Base-by-base conservation (phyloP, 257 asterid species). In the Eustoma russellianum region DNA sequence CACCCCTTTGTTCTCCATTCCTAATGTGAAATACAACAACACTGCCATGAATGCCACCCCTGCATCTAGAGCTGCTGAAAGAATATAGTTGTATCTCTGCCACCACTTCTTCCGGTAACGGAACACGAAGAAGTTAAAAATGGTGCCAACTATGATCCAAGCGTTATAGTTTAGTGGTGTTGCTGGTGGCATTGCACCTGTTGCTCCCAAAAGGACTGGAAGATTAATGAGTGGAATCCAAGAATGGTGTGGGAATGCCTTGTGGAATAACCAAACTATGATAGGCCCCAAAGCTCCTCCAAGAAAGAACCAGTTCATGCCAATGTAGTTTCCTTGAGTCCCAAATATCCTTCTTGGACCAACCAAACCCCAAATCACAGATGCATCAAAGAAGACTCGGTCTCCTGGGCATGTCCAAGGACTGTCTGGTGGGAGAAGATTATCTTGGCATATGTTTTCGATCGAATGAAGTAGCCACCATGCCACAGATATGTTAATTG, bases 281-380 rank as follows among this genome's bases (percentile, higher is more conserved):
- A 79, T 0, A 0, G 93, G 84, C 3, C 73, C 70, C 11, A 75
- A 10, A 16, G 80, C 72, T 2, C 93, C 93, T 3, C 64, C 80
- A 1, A 82, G 70, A 33, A 82, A 82, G 75, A 74, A 82, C 86
- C 86, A 76, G 69, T 74, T 79, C 33, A 74, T 19, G 0, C 51
- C 54, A 0, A 66, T 44, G 61, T 82, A 79, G 1, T 62, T 44
- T 1, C 87, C 92, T 4, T 71, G 77, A 56, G 69, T 28, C 0
- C 87, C 92, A 12, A 82, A 82, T 13, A 79, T 77, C 41, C 85
- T 64, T 14, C 43, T 77, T 1, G 87, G 87, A 3, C 83, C 86
- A 9, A 82, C 66, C 15, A 82, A 72, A 5, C 92, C 92, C 92
- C 84, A 82, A 7, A 82, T 72, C 24, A 82, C 78, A 0, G 87